phyloP scores from a whole-genome alignment of 495 filamentous ascomycete genomes.

The Trichoderma reesei region DNA sequence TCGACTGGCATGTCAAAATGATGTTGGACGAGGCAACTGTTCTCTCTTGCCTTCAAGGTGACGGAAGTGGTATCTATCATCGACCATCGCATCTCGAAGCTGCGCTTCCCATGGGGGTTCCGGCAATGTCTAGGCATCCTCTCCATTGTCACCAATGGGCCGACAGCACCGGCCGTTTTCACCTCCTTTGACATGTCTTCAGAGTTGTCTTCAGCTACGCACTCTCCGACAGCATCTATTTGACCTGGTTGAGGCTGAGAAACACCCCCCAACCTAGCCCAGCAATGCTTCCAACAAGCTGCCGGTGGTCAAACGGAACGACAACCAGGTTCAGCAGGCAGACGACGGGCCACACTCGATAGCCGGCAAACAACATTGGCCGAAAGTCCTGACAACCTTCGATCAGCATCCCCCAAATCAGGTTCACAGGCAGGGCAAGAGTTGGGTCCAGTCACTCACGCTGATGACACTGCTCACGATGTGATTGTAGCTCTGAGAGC shows the following conservation, averaged over 20 bases:
- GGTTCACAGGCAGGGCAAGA: background rate
- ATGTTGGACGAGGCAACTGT: background rate
- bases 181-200: background rate
- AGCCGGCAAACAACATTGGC: slow-evolving; percentile 1
- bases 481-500: background rate
- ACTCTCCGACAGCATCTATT: background rate
- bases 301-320: background rate
- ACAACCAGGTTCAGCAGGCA: slow-evolving; percentile 1
- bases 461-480: background rate
- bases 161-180: too few species aligned
- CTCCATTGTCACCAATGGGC: too few species aligned
- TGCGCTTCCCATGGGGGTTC: too few species aligned
- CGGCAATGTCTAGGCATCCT: too few species aligned
- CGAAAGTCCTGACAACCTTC: background rate
- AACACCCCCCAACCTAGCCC: slow-evolving; percentile 3
- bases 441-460: background rate
- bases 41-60: too few species aligned
- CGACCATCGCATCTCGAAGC: too few species aligned
- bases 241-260: background rate
- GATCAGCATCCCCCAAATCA: background rate
- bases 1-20: background rate
- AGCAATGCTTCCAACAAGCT: slow-evolving; percentile 2
- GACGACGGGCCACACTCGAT: background rate
- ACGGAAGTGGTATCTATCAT: too few species aligned
- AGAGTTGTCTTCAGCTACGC: background rate